A percentile compares a stretch with the other conserved stretches of the same genome.
These are phyloP conservation scores for Coccomyxa sp. DNA, from an alignment of 139 green algal species.

Conservation along the genomic window DNA sequence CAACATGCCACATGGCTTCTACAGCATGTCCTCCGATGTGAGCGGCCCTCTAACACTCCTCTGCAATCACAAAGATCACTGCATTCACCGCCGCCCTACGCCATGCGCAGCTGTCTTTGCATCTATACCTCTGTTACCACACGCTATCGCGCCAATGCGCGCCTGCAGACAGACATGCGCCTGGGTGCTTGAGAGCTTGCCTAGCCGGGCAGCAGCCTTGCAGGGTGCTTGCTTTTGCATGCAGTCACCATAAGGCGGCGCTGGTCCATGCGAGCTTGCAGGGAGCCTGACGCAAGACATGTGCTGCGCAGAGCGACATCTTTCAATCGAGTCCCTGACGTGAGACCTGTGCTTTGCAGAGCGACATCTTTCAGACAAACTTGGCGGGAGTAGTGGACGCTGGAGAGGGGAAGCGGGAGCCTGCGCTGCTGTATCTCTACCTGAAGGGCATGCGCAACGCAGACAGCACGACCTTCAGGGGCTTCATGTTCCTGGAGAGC, in stretches of 20 bases:
- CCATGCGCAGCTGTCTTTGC: no score
- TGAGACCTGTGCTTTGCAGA: background rate
- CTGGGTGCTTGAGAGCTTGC: no score
- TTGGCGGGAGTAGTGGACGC: background rate
- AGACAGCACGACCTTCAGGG: background rate
- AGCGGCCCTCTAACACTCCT: background rate
- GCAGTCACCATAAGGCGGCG: no score
- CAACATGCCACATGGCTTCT: background rate
- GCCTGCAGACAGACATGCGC: no score
- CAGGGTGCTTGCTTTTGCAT: no score
- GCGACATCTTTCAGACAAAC: background rate
- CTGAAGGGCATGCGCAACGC: background rate
- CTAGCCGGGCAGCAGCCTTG: no score
- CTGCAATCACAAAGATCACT: no score
- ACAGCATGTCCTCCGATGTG: background rate
- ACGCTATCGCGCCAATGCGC: no score
- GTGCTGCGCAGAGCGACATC: background rate
- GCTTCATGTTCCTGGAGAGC: slow-evolving; percentile 2
- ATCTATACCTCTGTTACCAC: background rate
- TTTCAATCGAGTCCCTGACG: background rate
- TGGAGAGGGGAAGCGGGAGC: background rate
- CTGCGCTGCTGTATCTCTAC: background rate
- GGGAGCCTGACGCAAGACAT: no score
- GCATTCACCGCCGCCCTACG: no score
- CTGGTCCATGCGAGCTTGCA: no score